Conservation (phyloP, 139 green algal species). For the Haematococcus lacustris region DNA sequence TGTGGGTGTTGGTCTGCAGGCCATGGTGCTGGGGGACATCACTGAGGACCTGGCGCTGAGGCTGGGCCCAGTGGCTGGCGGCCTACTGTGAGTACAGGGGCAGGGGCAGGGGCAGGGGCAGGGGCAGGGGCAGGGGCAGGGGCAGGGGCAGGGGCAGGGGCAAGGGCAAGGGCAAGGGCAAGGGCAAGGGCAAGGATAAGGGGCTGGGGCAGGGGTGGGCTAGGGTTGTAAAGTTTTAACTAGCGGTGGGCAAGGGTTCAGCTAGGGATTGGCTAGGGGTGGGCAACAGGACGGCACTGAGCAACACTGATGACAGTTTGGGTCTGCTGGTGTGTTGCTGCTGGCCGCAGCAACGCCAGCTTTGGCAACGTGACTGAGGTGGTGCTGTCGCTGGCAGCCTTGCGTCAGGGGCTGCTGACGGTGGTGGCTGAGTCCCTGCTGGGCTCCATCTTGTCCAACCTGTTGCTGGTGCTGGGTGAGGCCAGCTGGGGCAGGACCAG, state of each 20-base stretch:
- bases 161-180: too few species aligned
- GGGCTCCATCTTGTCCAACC: slow-evolving; percentile 82
- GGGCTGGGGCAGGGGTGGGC: neutral
- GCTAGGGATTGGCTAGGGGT: neutral
- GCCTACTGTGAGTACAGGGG: slow-evolving; percentile 2
- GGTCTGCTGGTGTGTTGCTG: neutral
- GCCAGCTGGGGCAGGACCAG: neutral
- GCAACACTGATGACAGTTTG: neutral
- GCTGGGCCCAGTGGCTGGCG: slow-evolving; percentile 51
- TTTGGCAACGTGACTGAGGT: slow-evolving; percentile 60
- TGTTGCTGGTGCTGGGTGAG: slow-evolving; percentile 83
- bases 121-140: too few species aligned
- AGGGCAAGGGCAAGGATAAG: too few species aligned
- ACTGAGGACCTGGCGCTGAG: slow-evolving; percentile 81
- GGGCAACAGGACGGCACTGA: neutral
- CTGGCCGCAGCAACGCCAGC: slow-evolving; percentile 26
- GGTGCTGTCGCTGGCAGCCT: slow-evolving; percentile 78
- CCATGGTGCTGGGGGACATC: slow-evolving; percentile 61
- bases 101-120: neutral
- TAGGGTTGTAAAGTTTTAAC: neutral
- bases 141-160: too few species aligned
- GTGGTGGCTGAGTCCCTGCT: slow-evolving; percentile 78
- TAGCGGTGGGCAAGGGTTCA: neutral
- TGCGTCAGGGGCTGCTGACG: slow-evolving; percentile 61
- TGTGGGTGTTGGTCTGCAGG: too few species aligned